Evolutionary conservation across 306 rosid species (phyloP), one percentile per base, ranked within the genome.

Genomic region (Vigna unguiculata): DNA sequence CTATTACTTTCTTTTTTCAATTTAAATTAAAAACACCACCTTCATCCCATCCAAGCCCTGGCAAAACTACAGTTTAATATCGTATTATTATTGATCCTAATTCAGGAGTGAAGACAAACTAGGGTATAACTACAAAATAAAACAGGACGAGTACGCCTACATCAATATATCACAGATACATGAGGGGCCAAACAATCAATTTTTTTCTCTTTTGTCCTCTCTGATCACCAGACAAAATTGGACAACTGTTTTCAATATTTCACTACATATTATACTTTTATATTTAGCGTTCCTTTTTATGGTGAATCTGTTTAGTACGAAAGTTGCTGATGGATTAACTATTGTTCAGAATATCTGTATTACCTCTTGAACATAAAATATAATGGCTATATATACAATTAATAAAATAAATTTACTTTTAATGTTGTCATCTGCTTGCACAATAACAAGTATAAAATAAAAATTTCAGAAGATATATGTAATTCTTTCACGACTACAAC

Each of bases 81-180:
- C 41, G 2, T 2, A 38, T 38, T 38, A 7, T 38, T 43, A 66
- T 21, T 41, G 34, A 40, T 20, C 36, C 1, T 66, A 66, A 67
- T 14, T 24, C 16, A 6, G 11, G 15, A 67, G 57, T 67, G 40
- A 67, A 46, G 57, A 67, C 72, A 45, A 67, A 45, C 40, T 14
- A 53, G 24, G 65, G 40, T 36, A 71, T 38, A 34, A 55, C 36
- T 20, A 58, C 12, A 28, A 73, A 28, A 43, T 12, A 58, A 41
- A 57, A 16, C 13, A 17, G 10, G 36, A 58, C 19, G 9, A 10
- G 32, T 17, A 38, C 69, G 17, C 40, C 13, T 32, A 10, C 5
- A 71, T 7, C 11, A 70, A 17, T 19, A 71, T 19, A 47, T 2
- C 9, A 46, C 70, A n/a, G 15, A 46, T 53, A 24, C 49, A 14